phyloP scores from a whole-genome alignment of 106 monocot species.

The Chionographis japonica region DNA sequence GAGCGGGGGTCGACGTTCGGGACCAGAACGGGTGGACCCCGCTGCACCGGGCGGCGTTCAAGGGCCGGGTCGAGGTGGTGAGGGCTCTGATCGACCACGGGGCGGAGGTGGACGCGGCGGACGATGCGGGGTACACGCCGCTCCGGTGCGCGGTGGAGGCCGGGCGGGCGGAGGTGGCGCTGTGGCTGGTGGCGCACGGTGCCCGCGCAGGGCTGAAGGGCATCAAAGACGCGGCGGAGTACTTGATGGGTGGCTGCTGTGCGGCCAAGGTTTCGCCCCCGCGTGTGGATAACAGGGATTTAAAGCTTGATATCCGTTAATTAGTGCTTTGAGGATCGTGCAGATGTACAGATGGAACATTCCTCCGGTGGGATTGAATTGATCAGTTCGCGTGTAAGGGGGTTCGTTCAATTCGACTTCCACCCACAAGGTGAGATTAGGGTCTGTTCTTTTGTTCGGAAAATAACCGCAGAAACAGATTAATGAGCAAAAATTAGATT shows the following conservation, averaged over 20 bases:
- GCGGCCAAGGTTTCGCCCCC: too few species aligned
- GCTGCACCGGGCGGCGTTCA: conserved; percentile 31
- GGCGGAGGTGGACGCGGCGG: conserved; percentile 19
- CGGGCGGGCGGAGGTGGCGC: conserved; percentile 19
- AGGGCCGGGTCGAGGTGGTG: conserved; percentile 20
- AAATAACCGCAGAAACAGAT: too few species aligned
- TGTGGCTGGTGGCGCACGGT: conserved; percentile 20
- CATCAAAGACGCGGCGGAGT: neutral
- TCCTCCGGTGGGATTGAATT: too few species aligned
- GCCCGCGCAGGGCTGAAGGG: conserved; percentile 24
- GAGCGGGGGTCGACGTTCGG: conserved; percentile 8
- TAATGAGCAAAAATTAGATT: too few species aligned
- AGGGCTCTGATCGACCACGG: conserved; percentile 14
- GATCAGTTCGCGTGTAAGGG: too few species aligned
- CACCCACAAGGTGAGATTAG: too few species aligned
- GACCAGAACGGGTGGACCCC: conserved; percentile 47
- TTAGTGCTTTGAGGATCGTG: too few species aligned
- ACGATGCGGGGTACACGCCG: conserved; percentile 35
- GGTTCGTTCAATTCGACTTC: too few species aligned
- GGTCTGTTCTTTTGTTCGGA: too few species aligned
- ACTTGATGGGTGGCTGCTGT: neutral
- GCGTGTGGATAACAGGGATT: too few species aligned
- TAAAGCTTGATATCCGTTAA: too few species aligned
- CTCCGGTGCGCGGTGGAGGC: conserved; percentile 28
- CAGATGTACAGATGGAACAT: too few species aligned